phyloP scores from a whole-genome alignment of 768 basidiomycete species.

The Russula sp. region DNA sequence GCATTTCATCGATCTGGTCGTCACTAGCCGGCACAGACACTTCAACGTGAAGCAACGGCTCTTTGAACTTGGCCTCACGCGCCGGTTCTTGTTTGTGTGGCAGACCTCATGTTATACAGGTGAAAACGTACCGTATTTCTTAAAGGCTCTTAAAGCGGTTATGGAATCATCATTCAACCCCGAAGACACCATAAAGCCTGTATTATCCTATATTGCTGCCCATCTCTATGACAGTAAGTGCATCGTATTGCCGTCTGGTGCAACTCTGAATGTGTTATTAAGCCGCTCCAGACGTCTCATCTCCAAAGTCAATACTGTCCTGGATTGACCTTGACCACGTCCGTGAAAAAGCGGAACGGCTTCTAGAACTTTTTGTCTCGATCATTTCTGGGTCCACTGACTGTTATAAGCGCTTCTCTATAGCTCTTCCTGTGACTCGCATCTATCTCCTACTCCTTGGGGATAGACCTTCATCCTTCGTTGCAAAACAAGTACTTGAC shows the following conservation, averaged over 20 bases:
- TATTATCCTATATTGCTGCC: conserved; percentile 82
- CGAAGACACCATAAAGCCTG: conserved; percentile 77
- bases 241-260: neutral
- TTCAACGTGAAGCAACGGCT: conserved; percentile 79
- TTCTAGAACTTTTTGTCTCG: conserved; percentile 62
- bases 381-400: conserved; percentile 52
- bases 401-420: conserved; percentile 66
- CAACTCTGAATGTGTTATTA: neutral
- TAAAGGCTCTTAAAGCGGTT: conserved; percentile 59
- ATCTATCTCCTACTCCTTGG: conserved; percentile 79
- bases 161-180: conserved; percentile 65
- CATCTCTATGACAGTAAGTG: conserved; percentile 65
- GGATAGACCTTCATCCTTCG: conserved; percentile 58
- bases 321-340: conserved; percentile 49
- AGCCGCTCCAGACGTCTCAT: conserved; percentile 35
- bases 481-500: conserved; percentile 57
- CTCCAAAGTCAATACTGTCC: conserved; percentile 57
- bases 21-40: conserved; percentile 64
- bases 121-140: conserved; percentile 48
- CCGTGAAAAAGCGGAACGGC: conserved; percentile 62
- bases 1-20: conserved; percentile 74
- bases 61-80: conserved; percentile 64
- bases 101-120: conserved; percentile 74
- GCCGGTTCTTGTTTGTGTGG: conserved; percentile 75
- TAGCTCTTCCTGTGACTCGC: conserved; percentile 72